Evolutionary conservation across 306 rosid genomes (phyloP), one percentile per base, ranked within the genome.

Genomic region (Sophora flavescens): DNA sequence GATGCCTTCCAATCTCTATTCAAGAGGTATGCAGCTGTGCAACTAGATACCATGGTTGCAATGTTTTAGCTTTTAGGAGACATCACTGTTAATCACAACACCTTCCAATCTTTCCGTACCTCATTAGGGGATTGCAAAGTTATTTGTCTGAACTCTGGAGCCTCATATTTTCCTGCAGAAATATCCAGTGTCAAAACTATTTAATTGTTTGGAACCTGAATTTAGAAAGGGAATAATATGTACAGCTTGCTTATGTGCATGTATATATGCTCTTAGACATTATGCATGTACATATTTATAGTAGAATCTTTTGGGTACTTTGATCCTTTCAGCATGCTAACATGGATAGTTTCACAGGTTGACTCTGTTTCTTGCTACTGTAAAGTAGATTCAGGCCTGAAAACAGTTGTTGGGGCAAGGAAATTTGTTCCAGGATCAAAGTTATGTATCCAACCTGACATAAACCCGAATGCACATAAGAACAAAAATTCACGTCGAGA

Each of bases 331-430:
- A 63, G 78, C 63, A 60, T 73, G 65, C 81, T 88, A 78, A 89
- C 85, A 10, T 53, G 60, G n/a, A 84, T 62, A 12, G 22, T 80
- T 76, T 78, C 72, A 33, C 89, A 96, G 99, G 99, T 96, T 81
- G 99, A 96, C 78, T 96, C 98, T 14, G 97, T 96, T 32, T 96
- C 98, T 17, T 96, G 99, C 85, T 96, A 92, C 80, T 96, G 99
- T 85, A 96, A 88, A 89, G 99, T 96, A 77, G 99, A 96, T 78
- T 84, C 97, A 18, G 91, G 99, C 68, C 81, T 96, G 80, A 96
- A 96, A 86, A 90, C 99, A 39, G 99, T 92, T 26, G 98, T 86
- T 5, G 98, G 99, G 82, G 99, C 98, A 51, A 87, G 98, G 62
- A 96, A 91, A 82, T 92, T 96, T 76, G 99, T 96, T 78, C 97